phyloP scores from a whole-genome alignment of 192 early-diverging fungal genomes.

The Coemansia sp. region DNA sequence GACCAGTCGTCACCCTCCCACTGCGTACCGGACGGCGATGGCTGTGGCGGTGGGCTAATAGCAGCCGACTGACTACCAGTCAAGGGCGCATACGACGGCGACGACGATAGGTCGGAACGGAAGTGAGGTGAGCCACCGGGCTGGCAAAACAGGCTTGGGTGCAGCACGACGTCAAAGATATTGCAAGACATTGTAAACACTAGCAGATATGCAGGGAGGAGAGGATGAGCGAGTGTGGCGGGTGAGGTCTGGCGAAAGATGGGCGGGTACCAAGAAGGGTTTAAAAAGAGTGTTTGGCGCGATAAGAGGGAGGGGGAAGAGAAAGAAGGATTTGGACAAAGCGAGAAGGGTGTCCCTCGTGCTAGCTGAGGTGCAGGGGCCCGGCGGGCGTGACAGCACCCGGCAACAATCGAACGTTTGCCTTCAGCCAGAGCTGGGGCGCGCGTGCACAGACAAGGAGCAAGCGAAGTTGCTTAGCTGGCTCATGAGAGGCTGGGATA shows the following conservation, averaged over 20 bases:
- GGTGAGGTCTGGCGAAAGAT: neutral
- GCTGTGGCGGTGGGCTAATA: neutral
- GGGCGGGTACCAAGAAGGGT: neutral
- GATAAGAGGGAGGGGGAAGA: neutral
- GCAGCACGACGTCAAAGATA: conserved; percentile 53
- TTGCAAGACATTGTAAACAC: conserved; percentile 29
- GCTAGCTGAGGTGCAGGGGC: conserved; percentile 12
- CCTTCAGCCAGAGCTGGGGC: conserved; percentile 7
- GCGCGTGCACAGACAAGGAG: conserved; percentile 2
- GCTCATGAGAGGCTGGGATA: neutral
- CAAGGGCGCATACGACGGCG: conserved; percentile 11
- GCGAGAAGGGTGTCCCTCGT: neutral
- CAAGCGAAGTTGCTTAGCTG: too few species aligned
- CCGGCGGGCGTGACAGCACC: neutral
- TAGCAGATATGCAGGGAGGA: conserved; percentile 2
- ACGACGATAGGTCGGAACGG: conserved; percentile 2
- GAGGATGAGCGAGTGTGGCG: neutral
- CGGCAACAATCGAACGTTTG: conserved; percentile 3
- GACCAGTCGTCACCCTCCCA: conserved; percentile 51
- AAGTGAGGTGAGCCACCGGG: conserved; percentile 15
- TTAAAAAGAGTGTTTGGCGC: neutral
- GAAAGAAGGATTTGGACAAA: neutral
- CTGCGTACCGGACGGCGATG: neutral
- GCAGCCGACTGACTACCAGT: neutral
- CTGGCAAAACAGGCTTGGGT: conserved; percentile 49